phyloP scores from a whole-genome alignment of 2,329 filamentous ascomycete genomes.

The Harringtonia lauricola region DNA sequence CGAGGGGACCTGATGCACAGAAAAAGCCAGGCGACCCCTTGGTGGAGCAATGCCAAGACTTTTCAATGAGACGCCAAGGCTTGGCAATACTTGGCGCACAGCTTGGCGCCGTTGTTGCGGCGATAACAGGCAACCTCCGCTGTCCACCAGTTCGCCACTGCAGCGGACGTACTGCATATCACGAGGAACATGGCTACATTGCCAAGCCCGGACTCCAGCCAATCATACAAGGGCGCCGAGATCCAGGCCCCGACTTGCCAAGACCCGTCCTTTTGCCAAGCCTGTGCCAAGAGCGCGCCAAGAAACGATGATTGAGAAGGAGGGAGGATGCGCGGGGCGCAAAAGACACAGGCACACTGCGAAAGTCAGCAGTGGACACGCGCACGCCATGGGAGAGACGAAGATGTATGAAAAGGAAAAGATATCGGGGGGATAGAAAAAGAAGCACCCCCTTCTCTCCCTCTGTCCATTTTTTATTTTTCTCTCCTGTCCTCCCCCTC shows the following conservation, averaged over 20 bases:
- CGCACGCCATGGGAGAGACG: background rate
- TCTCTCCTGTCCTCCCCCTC: background rate
- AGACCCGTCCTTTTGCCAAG: conserved; percentile 7
- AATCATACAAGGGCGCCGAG: background rate
- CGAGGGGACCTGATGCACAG: background rate
- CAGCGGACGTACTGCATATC: background rate
- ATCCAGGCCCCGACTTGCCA: conserved; percentile 11
- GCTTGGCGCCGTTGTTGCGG: background rate
- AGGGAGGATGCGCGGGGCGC: background rate
- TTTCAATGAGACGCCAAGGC: conserved; percentile 12
- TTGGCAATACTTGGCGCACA: conserved; percentile 17
- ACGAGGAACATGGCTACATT: background rate
- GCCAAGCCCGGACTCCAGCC: background rate
- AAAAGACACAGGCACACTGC: background rate
- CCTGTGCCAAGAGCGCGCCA: no score
- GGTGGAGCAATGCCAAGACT: conserved; percentile 12
- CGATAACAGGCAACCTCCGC: no score
- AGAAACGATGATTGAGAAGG: conserved; percentile 6
- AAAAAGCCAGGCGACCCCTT: background rate
- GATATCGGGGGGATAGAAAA: conserved; percentile 1
- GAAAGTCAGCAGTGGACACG: background rate
- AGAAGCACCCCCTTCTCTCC: background rate
- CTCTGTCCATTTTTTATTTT: background rate
- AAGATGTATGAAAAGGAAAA: conserved; percentile 1
- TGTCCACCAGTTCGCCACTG: no score